These are phyloP conservation scores for Rhizophora apiculata DNA, from an alignment of 345 rosid species.

Conservation along the genomic window DNA sequence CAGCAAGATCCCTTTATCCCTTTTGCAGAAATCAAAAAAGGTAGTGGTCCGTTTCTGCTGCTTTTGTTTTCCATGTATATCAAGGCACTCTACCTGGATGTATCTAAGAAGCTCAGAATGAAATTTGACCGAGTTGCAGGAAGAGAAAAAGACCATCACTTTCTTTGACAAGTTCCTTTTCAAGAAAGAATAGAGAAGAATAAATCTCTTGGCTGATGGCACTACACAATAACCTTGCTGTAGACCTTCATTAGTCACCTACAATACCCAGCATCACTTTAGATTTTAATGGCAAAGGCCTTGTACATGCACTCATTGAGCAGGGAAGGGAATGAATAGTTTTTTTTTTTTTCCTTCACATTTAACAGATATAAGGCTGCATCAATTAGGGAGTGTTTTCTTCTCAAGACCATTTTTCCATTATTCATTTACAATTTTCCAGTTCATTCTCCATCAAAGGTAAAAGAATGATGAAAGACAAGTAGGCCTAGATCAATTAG, in stretches of 20 bases:
- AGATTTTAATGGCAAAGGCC: conserved; percentile 4
- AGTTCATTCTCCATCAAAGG: too few species aligned
- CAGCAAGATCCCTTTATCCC: conserved; percentile 86
- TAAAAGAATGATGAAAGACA: too few species aligned
- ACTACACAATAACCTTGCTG: conserved; percentile 95
- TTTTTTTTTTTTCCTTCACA: neutral
- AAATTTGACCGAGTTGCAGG: conserved; percentile 92
- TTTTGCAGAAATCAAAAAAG: conserved; percentile 89
- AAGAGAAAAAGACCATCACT: conserved; percentile 97
- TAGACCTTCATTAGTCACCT: conserved; percentile 97
- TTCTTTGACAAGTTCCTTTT: conserved; percentile 86
- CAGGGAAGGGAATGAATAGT: neutral
- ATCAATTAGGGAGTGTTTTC: too few species aligned
- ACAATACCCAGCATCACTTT: conserved; percentile 18
- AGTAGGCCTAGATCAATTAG: too few species aligned
- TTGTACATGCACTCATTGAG: conserved; percentile 1
- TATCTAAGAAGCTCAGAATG: conserved; percentile 83
- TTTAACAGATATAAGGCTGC: too few species aligned
- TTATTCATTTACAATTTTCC: too few species aligned
- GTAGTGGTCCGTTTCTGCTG: conserved; percentile 89
- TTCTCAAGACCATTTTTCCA: too few species aligned
- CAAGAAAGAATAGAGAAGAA: conserved; percentile 83
- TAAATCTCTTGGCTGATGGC: conserved; percentile 74
- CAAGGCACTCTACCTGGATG: conserved; percentile 69
- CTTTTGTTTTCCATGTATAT: conserved; percentile 92